phyloP scores from a whole-genome alignment of 257 asterid genomes.

The Misopates orontium region DNA sequence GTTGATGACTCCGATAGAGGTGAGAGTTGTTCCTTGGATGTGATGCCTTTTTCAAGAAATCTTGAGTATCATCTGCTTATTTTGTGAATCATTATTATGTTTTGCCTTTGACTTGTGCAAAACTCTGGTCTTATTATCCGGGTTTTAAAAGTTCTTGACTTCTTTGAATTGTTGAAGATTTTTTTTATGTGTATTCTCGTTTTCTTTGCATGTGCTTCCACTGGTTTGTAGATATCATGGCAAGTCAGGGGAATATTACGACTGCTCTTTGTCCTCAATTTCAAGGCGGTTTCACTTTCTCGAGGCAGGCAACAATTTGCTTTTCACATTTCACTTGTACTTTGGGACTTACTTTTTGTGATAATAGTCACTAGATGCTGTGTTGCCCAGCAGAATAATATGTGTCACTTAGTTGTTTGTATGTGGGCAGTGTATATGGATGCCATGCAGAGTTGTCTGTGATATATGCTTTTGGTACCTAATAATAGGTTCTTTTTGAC shows the following conservation, averaged over 20 bases:
- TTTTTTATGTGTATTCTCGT: constrained; percentile 61
- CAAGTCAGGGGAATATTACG: constrained; percentile 76
- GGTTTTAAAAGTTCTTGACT: constrained; percentile 46
- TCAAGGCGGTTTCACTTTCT: constrained; percentile 87
- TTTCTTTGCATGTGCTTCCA: constrained; percentile 84
- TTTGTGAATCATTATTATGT: constrained; percentile 32
- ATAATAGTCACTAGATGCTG: constrained; percentile 35
- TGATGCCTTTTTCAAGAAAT: constrained; percentile 26
- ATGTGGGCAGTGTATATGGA: constrained; percentile 2
- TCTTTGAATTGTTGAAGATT: constrained; percentile 37
- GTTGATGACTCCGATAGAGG: constrained; percentile 95
- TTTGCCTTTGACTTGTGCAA: constrained; percentile 35
- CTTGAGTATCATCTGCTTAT: constrained; percentile 16
- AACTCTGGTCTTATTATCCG: constrained; percentile 35
- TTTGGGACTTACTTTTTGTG: constrained; percentile 42
- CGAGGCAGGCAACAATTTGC: constrained; percentile 84
- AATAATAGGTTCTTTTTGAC: constrained; percentile 15
- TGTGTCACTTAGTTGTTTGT: neutral
- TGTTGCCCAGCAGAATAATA: constrained; percentile 24
- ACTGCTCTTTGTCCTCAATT: constrained; percentile 81
- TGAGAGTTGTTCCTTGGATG: constrained; percentile 43
- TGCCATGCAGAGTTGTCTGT: neutral
- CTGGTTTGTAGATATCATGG: constrained; percentile 93
- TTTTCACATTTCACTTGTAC: constrained; percentile 47
- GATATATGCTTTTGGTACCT: neutral